A percentile compares a stretch with the other conserved stretches of the same genome.
Conservation (phyloP, 78 protist species). For the Protostelium mycophagum region DNA sequence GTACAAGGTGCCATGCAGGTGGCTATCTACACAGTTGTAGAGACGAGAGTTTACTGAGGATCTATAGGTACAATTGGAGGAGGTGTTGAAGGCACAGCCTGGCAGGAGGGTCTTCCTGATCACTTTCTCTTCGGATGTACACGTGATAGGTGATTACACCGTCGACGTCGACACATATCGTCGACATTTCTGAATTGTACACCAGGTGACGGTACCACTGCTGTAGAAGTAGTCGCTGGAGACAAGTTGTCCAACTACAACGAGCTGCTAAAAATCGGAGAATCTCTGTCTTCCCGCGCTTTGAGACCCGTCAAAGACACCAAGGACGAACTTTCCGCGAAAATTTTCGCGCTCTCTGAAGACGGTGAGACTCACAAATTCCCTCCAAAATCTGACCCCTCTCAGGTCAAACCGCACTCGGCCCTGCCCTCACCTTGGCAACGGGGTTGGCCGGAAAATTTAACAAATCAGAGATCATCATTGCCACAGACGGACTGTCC, state of each 20-base stretch:
- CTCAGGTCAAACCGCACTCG: conserved; percentile 80
- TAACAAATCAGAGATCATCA: conserved; percentile 45
- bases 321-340: not conserved
- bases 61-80: not conserved
- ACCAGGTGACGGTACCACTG: no score
- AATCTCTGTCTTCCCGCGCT: not conserved
- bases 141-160: not conserved
- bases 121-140: not conserved
- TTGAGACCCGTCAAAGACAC: not conserved
- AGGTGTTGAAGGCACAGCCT: not conserved
- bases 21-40: no score
- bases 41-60: no score
- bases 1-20: not conserved
- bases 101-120: not conserved
- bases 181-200: no score
- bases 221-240: not conserved
- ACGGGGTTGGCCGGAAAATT: conserved; percentile 37
- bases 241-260: not conserved
- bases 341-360: not conserved
- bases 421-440: conserved; percentile 63
- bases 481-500: conserved; percentile 75
- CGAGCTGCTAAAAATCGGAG: not conserved
- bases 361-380: no score
- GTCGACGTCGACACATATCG: no score
- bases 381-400: no score